phyloP scores from a whole-genome alignment of 1,284 basidiomycete genomes.

The Austroboletus novae-zelandiae region DNA sequence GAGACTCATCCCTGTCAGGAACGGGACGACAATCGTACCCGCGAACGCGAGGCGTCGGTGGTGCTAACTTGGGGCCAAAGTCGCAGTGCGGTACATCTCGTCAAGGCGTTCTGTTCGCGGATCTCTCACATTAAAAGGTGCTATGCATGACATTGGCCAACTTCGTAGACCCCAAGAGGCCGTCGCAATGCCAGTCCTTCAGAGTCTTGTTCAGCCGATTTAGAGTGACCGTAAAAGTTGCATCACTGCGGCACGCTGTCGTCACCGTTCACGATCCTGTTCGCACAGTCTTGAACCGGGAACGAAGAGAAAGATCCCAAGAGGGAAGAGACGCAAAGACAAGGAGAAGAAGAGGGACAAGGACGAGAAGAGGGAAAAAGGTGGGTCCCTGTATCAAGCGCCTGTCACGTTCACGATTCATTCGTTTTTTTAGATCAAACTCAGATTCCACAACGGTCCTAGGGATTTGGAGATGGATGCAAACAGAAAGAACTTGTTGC shows the following conservation, averaged over 20 bases:
- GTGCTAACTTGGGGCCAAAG: slow-evolving; percentile 12
- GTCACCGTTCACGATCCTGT: too few species aligned
- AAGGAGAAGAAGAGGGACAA: slow-evolving; percentile 31
- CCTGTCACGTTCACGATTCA: slow-evolving; percentile 34
- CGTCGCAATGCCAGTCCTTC: slow-evolving; percentile 1
- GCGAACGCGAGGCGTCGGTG: neutral
- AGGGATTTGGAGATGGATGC: neutral
- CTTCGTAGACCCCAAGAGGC: slow-evolving; percentile 23
- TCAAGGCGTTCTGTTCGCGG: too few species aligned
- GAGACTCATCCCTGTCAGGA: too few species aligned
- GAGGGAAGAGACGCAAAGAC: slow-evolving; percentile 4
- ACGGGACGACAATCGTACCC: neutral
- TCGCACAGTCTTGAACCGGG: slow-evolving; percentile 8
- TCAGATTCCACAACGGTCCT: slow-evolving; percentile 41
- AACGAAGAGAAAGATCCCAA: slow-evolving; percentile 24
- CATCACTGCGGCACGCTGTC: too few species aligned
- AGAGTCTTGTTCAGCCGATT: too few species aligned
- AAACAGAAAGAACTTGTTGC: neutral
- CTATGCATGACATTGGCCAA: slow-evolving; percentile 5
- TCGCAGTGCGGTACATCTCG: slow-evolving; percentile 31
- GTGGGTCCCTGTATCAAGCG: too few species aligned
- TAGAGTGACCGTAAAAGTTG: too few species aligned
- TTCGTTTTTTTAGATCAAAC: slow-evolving; percentile 29
- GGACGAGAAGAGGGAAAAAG: slow-evolving; percentile 16
- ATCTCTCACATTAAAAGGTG: slow-evolving; percentile 26